phyloP scores from a whole-genome alignment of 1,284 basidiomycete genomes.

The Hemileia vastatrix region DNA sequence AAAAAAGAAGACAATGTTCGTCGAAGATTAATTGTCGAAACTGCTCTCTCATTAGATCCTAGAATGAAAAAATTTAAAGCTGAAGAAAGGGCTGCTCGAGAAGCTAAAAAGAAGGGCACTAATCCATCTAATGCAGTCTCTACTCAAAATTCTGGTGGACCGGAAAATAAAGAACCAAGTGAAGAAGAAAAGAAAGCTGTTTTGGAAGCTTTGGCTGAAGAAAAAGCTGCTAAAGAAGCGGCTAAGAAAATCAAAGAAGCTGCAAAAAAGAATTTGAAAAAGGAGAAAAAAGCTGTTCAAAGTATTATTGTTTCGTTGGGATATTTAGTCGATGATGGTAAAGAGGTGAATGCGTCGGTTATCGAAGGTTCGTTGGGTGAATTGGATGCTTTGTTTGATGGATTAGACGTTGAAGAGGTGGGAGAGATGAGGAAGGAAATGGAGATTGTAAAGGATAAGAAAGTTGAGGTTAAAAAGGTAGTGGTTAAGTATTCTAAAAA shows the following conservation, averaged over 20 bases:
- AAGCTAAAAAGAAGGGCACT: slow-evolving; percentile 64
- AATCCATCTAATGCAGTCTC: slow-evolving; percentile 49
- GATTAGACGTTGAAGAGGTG: slow-evolving; percentile 51
- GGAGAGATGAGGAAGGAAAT: slow-evolving; percentile 51
- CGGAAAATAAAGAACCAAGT: slow-evolving; percentile 53
- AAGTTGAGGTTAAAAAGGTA: slow-evolving; percentile 42
- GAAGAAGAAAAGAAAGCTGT: slow-evolving; percentile 61
- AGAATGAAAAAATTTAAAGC: slow-evolving; percentile 97
- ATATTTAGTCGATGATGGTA: slow-evolving; percentile 51
- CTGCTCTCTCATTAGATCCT: slow-evolving; percentile 74
- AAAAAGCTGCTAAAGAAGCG: slow-evolving; percentile 63
- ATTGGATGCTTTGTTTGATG: slow-evolving; percentile 50
- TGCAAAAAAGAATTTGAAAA: slow-evolving; percentile 46
- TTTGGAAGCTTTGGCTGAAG: no score
- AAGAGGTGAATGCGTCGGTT: slow-evolving; percentile 47
- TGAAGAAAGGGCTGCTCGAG: slow-evolving; percentile 87
- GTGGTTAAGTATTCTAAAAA: no score
- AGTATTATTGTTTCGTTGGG: slow-evolving; percentile 51
- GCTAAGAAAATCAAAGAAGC: slow-evolving; percentile 87
- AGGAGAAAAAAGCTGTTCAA: slow-evolving; percentile 49
- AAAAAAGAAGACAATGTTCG: slow-evolving; percentile 98
- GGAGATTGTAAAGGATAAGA: slow-evolving; percentile 43
- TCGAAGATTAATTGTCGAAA: slow-evolving; percentile 76
- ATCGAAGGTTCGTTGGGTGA: slow-evolving; percentile 53
- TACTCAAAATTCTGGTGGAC: slow-evolving; percentile 44